phyloP scores from a whole-genome alignment of 2,329 filamentous ascomycete species.

The Colletotrichum echinochloae region DNA sequence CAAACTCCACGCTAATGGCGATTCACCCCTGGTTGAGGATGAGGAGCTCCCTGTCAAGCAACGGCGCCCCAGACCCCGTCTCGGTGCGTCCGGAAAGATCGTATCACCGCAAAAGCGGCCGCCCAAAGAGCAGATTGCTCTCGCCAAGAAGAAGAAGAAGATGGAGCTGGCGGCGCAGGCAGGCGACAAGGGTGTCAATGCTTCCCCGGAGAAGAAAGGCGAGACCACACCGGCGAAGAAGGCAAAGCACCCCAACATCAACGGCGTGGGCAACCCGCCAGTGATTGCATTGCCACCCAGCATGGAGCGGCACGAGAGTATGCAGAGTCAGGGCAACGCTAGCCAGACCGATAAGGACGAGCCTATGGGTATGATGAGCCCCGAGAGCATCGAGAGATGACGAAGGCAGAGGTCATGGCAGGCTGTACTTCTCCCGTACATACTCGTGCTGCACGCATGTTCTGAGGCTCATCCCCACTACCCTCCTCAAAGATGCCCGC shows the following conservation, averaged over 20 bases:
- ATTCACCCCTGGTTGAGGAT: slow-evolving; percentile 82
- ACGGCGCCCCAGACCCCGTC: slow-evolving; percentile 75
- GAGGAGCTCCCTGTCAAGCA: slow-evolving; percentile 96
- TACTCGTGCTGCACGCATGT: slow-evolving; percentile 13
- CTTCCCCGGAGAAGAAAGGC: slow-evolving; percentile 50
- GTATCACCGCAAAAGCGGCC: slow-evolving; percentile 86
- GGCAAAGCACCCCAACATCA: slow-evolving; percentile 55
- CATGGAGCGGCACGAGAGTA: slow-evolving; percentile 71
- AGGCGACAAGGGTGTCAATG: slow-evolving; percentile 59
- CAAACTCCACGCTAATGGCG: slow-evolving; percentile 86
- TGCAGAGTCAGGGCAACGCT: slow-evolving; percentile 67
- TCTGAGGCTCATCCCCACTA: background rate
- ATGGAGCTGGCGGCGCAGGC: slow-evolving; percentile 67
- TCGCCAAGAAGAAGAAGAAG: slow-evolving; percentile 91
- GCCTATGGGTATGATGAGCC: slow-evolving; percentile 83
- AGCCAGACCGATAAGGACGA: slow-evolving; percentile 77
- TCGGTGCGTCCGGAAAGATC: slow-evolving; percentile 84
- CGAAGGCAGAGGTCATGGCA: background rate
- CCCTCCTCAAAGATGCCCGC: background rate
- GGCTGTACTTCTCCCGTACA: slow-evolving; percentile 13
- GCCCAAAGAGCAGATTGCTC: slow-evolving; percentile 82
- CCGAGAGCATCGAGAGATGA: slow-evolving; percentile 74
- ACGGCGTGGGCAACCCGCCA: slow-evolving; percentile 55
- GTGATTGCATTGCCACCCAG: slow-evolving; percentile 54
- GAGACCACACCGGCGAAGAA: slow-evolving; percentile 65